Evolutionary conservation across 352 stramenopile genomes (phyloP).

Genomic region (Stramenopiles sp.): DNA sequence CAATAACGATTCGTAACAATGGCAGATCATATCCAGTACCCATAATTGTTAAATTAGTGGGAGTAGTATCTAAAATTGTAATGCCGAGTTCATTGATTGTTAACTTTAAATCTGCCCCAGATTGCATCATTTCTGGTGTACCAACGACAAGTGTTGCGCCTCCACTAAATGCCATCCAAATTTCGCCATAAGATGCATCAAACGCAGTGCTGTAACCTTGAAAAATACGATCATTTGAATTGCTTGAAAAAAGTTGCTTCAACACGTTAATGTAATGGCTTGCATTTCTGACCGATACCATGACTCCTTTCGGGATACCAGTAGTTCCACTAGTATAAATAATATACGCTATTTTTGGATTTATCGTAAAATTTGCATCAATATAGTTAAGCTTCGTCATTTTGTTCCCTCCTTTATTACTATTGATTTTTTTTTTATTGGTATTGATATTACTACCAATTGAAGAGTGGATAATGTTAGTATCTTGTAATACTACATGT

Average conservation of each 20-base stretch:
- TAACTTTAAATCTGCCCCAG: neutral
- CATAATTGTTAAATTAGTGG: constrained; percentile 8
- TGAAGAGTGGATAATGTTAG: neutral
- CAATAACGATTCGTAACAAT: neutral
- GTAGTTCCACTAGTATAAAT: constrained; percentile 1
- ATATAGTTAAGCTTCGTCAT: neutral
- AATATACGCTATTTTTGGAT: constrained; percentile 1
- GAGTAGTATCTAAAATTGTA: neutral
- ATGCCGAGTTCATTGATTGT: neutral
- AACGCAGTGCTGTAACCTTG: constrained; percentile 6
- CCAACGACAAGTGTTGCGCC: neutral
- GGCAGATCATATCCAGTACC: neutral
- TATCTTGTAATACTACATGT: neutral
- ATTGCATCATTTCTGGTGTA: neutral
- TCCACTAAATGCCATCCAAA: constrained; percentile 4
- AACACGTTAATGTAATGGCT: neutral
- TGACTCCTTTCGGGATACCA: neutral
- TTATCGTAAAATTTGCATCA: neutral
- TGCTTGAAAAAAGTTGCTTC: neutral
- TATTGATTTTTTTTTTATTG: neutral
- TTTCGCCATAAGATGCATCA: constrained; percentile 6
- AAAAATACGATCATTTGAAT: neutral
- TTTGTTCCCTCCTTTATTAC: neutral
- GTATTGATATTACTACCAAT: neutral
- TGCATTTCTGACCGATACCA: constrained; percentile 6